Conservation (phyloP, 768 basidiomycete genomes). For the Terana coerulea region DNA sequence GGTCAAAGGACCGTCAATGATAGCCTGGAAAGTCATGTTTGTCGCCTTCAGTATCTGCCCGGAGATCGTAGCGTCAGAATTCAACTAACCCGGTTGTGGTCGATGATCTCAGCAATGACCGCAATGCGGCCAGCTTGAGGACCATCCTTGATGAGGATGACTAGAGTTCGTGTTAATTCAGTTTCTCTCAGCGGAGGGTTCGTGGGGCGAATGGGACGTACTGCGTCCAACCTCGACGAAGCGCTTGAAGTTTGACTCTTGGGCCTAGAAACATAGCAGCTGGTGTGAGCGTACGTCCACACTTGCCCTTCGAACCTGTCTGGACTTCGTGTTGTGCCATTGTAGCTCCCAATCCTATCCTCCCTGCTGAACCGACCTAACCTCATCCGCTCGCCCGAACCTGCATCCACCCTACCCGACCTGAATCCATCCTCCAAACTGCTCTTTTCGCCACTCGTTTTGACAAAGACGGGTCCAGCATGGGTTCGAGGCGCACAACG, state of each 20-base stretch:
- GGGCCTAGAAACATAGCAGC: slow-evolving; percentile 8
- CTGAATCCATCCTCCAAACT: slow-evolving; percentile 12
- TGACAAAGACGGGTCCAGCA: slow-evolving; percentile 4
- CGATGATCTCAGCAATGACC: slow-evolving; percentile 95
- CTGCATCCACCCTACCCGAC: slow-evolving; percentile 20
- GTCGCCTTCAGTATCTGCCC: neutral
- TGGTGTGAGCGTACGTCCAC: neutral
- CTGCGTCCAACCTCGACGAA: slow-evolving; percentile 99
- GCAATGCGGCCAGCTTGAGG: slow-evolving; percentile 87
- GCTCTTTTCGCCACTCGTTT: slow-evolving; percentile 2
- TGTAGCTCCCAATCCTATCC: neutral
- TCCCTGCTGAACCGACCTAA: slow-evolving; percentile 8
- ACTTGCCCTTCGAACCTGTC: neutral
- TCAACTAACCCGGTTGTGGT: slow-evolving; percentile 89
- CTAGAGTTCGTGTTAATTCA: slow-evolving; percentile 31
- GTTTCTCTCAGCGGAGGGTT: neutral
- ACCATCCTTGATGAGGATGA: slow-evolving; percentile 91
- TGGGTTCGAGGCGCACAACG: slow-evolving; percentile 11
- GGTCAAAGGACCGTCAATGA: slow-evolving; percentile 92
- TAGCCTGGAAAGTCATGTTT: slow-evolving; percentile 57
- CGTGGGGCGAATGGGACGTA: slow-evolving; percentile 29
- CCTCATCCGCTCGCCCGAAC: slow-evolving; percentile 16
- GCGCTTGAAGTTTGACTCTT: slow-evolving; percentile 83
- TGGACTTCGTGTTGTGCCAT: neutral
- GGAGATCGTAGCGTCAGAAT: neutral